Evolutionary conservation across 2,329 filamentous ascomycete genomes (phyloP).

Genomic region (Fusarium miscanthi): DNA sequence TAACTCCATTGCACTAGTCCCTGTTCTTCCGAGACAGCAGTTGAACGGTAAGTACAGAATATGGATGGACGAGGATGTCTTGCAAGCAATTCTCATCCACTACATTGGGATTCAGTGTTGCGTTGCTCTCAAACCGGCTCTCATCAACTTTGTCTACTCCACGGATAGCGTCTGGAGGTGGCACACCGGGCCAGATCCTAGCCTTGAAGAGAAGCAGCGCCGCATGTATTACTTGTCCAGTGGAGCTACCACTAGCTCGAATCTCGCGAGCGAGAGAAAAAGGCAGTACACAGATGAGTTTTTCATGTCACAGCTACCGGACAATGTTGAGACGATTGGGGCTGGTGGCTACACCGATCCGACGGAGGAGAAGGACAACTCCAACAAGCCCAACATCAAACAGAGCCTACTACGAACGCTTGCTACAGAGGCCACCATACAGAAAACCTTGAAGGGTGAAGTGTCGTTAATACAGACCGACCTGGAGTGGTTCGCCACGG

Average conservation of each 20-base stretch:
- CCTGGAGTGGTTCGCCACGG: not conserved
- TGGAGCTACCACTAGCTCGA: not conserved
- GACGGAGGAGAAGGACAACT: not conserved
- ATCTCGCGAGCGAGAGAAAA: not conserved
- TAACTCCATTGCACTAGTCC: not conserved
- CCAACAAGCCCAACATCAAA: not conserved
- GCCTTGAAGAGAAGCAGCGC: not conserved
- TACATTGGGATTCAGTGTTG: not conserved
- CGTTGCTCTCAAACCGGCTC: not conserved
- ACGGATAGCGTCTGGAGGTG: not conserved
- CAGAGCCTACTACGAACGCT: not conserved
- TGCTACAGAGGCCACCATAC: not conserved
- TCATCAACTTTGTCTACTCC: not conserved
- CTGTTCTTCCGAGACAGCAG: not conserved
- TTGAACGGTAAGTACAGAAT: conserved; percentile 1
- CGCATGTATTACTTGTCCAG: not conserved
- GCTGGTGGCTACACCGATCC: not conserved
- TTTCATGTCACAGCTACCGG: not conserved
- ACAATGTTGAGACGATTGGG: not conserved
- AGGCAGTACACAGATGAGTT: not conserved
- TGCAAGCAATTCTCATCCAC: conserved; percentile 5
- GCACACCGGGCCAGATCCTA: not conserved
- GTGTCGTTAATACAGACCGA: not conserved
- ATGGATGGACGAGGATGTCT: not conserved
- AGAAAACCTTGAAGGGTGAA: not conserved